A percentile compares a stretch with the other conserved stretches of the same genome.
Evolutionary conservation across 192 early-diverging fungal genomes (phyloP).

Genomic region (Radiomyces spectabilis): DNA sequence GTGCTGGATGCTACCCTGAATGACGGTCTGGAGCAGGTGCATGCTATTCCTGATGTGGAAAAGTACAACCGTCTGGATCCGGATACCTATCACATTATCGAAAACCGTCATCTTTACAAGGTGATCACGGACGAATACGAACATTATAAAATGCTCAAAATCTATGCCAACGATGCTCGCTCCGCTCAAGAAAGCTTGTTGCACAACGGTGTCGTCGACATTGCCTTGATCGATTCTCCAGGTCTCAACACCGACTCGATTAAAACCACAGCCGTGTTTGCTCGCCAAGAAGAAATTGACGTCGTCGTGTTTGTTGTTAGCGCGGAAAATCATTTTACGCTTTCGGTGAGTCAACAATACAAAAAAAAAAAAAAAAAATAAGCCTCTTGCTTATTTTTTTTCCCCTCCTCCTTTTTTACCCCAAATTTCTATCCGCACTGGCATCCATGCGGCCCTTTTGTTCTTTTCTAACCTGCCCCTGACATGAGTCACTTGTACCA

Average conservation of each 20-base stretch:
- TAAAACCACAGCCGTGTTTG: constrained; percentile 95
- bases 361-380: too few relatives aligned
- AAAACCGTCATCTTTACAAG: constrained; percentile 69
- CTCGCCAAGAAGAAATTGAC: constrained; percentile 97
- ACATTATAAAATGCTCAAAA: constrained; percentile 83
- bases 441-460: too few relatives aligned
- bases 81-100: constrained; percentile 61
- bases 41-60: constrained; percentile 69
- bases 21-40: constrained; percentile 83
- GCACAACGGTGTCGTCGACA: constrained; percentile 94
- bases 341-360: constrained; percentile 82
- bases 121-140: constrained; percentile 80
- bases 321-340: constrained; percentile 98
- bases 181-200: constrained; percentile 62
- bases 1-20: constrained; percentile 92
- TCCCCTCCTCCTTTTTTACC: background rate
- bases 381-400: background rate
- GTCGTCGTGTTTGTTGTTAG: constrained; percentile 98
- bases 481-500: too few relatives aligned
- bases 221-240: constrained; percentile 96
- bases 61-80: constrained; percentile 66
- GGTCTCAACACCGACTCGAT: constrained; percentile 97
- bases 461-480: too few relatives aligned
- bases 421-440: constrained; percentile 13
- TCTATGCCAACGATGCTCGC: constrained; percentile 79